Conservation (phyloP, 192 early-diverging fungal species). For the Coemansia sp. region DNA sequence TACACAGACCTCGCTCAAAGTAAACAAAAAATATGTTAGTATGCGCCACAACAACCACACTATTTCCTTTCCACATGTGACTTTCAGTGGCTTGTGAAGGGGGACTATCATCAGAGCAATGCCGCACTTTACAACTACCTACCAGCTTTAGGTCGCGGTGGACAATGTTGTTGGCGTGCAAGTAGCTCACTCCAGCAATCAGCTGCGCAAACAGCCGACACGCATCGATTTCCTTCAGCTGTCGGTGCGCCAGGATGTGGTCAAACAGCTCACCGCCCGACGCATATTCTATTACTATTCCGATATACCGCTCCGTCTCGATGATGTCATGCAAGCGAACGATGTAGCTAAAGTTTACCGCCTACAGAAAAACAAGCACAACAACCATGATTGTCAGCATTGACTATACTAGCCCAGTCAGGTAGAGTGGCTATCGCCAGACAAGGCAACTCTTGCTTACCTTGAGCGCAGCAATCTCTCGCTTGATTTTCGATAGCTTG, state of each 20-base stretch:
- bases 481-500: slow-evolving; percentile 84
- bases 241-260: slow-evolving; percentile 91
- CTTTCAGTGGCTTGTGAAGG: slow-evolving; percentile 6
- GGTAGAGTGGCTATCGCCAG: too few species aligned
- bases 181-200: slow-evolving; percentile 83
- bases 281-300: slow-evolving; percentile 95
- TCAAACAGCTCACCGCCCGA: slow-evolving; percentile 97
- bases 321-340: slow-evolving; percentile 93
- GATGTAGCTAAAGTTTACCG: slow-evolving; percentile 85
- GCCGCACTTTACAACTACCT: slow-evolving; percentile 21
- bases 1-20: slow-evolving; percentile 23
- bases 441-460: too few species aligned
- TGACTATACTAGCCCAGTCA: neutral
- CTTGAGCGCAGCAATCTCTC: slow-evolving; percentile 92
- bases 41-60: slow-evolving; percentile 7
- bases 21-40: neutral
- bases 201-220: slow-evolving; percentile 91
- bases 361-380: slow-evolving; percentile 46
- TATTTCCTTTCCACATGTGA: neutral
- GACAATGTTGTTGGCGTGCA: slow-evolving; percentile 91
- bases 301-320: slow-evolving; percentile 94
- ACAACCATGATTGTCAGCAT: slow-evolving; percentile 1
- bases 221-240: slow-evolving; percentile 89
- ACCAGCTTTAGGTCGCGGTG: slow-evolving; percentile 96
- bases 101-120: neutral